Conservation (phyloP, 257 asterid genomes). For the Craterostigma plantagineum region DNA sequence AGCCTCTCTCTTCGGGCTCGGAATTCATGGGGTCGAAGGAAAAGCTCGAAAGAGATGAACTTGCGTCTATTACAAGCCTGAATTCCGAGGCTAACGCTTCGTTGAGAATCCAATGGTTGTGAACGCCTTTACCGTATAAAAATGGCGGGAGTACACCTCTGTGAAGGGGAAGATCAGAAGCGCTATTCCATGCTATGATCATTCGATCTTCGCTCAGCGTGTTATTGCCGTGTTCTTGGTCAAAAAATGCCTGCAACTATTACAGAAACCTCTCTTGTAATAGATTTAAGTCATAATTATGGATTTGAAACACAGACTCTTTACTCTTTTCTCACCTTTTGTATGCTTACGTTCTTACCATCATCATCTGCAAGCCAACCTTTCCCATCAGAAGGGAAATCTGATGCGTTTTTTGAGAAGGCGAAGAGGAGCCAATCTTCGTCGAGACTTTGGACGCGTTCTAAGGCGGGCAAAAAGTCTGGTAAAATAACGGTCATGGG, state of each 20-base stretch:
- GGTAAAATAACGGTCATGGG: conserved; percentile 60
- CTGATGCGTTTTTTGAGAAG: conserved; percentile 25
- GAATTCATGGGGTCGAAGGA: conserved; percentile 14
- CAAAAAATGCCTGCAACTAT: conserved; percentile 54
- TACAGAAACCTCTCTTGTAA: too few species aligned
- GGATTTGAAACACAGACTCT: too few species aligned
- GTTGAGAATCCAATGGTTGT: conserved; percentile 57
- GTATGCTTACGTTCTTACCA: conserved; percentile 18
- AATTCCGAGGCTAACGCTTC: conserved; percentile 69
- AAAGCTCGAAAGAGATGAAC: conserved; percentile 46
- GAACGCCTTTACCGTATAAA: conserved; percentile 55
- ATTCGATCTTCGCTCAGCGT: conserved; percentile 26
- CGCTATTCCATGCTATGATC: conserved; percentile 84
- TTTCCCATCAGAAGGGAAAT: conserved; percentile 40
- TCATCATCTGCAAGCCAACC: conserved; percentile 36
- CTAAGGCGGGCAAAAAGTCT: conserved; percentile 44
- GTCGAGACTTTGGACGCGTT: conserved; percentile 59
- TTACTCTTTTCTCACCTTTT: conserved; percentile 53
- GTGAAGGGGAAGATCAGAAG: conserved; percentile 58
- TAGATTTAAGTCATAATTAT: too few species aligned
- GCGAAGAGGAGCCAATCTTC: conserved; percentile 77
- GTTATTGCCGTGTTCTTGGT: conserved; percentile 10
- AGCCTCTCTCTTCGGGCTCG: conserved; percentile 18
- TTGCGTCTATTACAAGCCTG: conserved; percentile 74
- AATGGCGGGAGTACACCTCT: conserved; percentile 81